Base-by-base conservation (phyloP, 345 rosid species). In the Populus davidiana region DNA sequence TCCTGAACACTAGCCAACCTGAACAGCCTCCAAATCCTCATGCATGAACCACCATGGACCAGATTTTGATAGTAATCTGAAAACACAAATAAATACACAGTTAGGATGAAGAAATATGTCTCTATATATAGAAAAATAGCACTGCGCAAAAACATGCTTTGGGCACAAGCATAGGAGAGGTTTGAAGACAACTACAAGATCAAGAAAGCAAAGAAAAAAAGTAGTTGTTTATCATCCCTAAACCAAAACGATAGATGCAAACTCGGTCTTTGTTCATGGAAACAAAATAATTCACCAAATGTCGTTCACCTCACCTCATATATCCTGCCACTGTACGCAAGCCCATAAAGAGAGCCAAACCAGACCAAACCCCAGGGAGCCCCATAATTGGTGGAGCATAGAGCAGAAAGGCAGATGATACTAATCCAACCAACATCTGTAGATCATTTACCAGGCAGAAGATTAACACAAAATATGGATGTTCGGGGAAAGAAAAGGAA, bases 1-100 rank as follows among this genome's bases (percentile, higher is more conserved):
- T 33, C 12, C 9, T 66, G 74, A 49, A 70, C 33, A 73, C 66
- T 73, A 69, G 49, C 86, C 75, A 64, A 86, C 82, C 88, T 85
- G 77, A 20, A 77, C 59, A 69, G 69, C 81, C 70, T 84, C 84
- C 3, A 80, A 44, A 77, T 88, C 89, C 49, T 41, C 75, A 80
- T 93, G 97, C 87, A 95, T 70, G 90, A 93, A 93, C 98, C 98
- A 92, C 98, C 99, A 95, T 38, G 99, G 98, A 72, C 99, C 99
- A 29, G 86, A 82, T 85, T 77, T 91, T 43, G 90, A 88, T 74
- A 81, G 78, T 75, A 92, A 78, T 81, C 98, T 95, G 85, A 5
- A 80, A 68, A 77, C 65, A 49, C 61, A 71, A 73, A n/a, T 23
- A 65, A 75, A 67, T 68, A 39, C 73, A 70, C 25, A n/a, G 72